phyloP scores from a whole-genome alignment of 345 rosid species.

The Gossypium turneri region DNA sequence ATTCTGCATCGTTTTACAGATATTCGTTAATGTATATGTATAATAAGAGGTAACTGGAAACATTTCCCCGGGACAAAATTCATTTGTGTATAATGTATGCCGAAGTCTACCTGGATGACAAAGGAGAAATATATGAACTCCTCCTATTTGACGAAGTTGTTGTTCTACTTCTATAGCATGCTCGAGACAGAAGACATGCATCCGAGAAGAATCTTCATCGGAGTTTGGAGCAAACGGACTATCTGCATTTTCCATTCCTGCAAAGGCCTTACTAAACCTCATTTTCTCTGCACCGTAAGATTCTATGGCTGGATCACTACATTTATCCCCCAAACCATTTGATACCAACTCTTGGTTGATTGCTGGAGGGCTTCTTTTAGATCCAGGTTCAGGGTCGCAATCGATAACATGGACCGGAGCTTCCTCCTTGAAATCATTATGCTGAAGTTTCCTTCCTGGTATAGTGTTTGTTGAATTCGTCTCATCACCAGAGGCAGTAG shows the following conservation, averaged over 20 bases:
- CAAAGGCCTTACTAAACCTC: conserved; percentile 25
- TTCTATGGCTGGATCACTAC: conserved; percentile 18
- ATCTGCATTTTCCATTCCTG: conserved; percentile 28
- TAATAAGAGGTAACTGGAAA: no score
- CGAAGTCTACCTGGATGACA: conserved; percentile 79
- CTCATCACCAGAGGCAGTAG: conserved; percentile 28
- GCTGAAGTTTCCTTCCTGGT: conserved; percentile 24
- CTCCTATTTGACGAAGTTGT: conserved; percentile 72
- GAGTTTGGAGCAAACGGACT: conserved; percentile 40
- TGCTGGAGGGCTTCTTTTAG: no score
- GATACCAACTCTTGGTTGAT: background rate
- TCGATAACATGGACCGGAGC: conserved; percentile 30
- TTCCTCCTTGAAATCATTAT: conserved; percentile 22
- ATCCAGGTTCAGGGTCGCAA: conserved; percentile 17
- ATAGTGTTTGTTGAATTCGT: conserved; percentile 21
- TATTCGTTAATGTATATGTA: conserved; percentile 14
- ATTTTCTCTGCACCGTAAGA: conserved; percentile 33
- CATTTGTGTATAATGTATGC: background rate
- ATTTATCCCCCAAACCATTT: conserved; percentile 25
- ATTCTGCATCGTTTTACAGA: conserved; percentile 57
- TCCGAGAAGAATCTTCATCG: conserved; percentile 72
- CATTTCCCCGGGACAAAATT: background rate
- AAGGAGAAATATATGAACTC: conserved; percentile 66
- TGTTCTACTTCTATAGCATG: conserved; percentile 92
- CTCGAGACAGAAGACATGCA: conserved; percentile 96